Evolutionary conservation across 1,139 yeast genomes (phyloP), one percentile per base, ranked within the genome.

Genomic region (Yamadazyma oceani): DNA sequence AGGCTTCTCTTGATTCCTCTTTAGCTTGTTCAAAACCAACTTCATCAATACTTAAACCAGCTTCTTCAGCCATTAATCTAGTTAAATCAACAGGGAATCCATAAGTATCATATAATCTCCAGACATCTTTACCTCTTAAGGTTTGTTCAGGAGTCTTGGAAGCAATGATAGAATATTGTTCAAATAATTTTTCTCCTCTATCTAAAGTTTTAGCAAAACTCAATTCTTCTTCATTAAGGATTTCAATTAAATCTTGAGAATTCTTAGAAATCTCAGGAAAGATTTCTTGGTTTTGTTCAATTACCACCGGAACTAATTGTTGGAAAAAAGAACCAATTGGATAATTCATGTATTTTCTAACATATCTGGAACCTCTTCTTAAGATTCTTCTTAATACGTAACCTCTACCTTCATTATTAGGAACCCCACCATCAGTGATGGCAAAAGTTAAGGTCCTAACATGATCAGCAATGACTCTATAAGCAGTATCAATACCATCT

Each of bases 1-100:
- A 88, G 28, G 97, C 97, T 69, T 89, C 97, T 62, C 86, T 82
- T 11, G 96, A 86, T 50, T 82, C 95, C 51, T 80, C 76, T 57
- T 82, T 85, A 32, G 98, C 97, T 54, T 77, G 77, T 64, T 90
- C 97, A 57, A 92, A 92, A 32, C 88, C 97, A 38, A 71, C 80
- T 58, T 88, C 95, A 60, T 92, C 97, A 50, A 92, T 90, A 53
- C 82, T 83, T 53, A 92, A 76, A n/a, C 95, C 95, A 40, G 94
- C 88, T 68, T 92, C 99, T 66, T 90, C 97, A 32, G 98, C 98
- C 98, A 92, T 94, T 59, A 92, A 78, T 60, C 96, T 81, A 28
- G 98, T 94, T 62, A 92, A 79, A 66, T 92, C 99, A 38, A 89
- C 97, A 30, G 99, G 99, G 85, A 92, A 92, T 40, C 99, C 99